Conservation (phyloP, 2,329 filamentous ascomycete genomes). For the Fusarium palustre region DNA sequence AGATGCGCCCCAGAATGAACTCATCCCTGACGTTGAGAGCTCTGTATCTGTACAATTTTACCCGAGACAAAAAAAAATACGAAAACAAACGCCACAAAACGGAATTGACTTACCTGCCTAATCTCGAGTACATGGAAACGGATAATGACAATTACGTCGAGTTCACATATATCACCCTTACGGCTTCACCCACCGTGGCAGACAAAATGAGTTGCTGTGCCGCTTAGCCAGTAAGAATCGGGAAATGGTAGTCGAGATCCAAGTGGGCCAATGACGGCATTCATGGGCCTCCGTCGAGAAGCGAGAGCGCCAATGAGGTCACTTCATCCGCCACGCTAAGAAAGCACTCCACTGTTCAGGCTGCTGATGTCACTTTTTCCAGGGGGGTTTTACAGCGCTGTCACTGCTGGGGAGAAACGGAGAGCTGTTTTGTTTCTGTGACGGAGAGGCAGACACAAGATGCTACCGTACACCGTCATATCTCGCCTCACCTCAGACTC, state of each 20-base stretch:
- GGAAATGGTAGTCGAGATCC: slow-evolving; percentile 13
- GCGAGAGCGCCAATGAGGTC: slow-evolving; percentile 43
- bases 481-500: slow-evolving; percentile 26
- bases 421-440: slow-evolving; percentile 9
- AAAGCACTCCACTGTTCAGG: background rate
- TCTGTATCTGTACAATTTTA: background rate
- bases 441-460: slow-evolving; percentile 4
- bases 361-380: slow-evolving; percentile 43
- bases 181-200: slow-evolving; percentile 7
- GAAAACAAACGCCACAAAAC: slow-evolving; percentile 29
- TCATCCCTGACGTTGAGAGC: slow-evolving; percentile 30
- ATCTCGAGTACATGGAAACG: slow-evolving; percentile 25
- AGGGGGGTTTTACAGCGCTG: slow-evolving; percentile 1
- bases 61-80: background rate
- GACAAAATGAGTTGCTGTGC: slow-evolving; percentile 15
- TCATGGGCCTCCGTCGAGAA: background rate
- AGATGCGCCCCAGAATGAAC: slow-evolving; percentile 19
- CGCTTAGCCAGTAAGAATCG: slow-evolving; percentile 24
- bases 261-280: slow-evolving; percentile 46
- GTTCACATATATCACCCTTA: slow-evolving; percentile 1
- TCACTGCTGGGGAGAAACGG: background rate
- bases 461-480: slow-evolving; percentile 36
- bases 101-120: slow-evolving; percentile 8
- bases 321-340: slow-evolving; percentile 33
- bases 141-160: slow-evolving; percentile 36